Evolutionary conservation across 1,139 yeast species (phyloP).

Genomic region (Candida sanyaensis): DNA sequence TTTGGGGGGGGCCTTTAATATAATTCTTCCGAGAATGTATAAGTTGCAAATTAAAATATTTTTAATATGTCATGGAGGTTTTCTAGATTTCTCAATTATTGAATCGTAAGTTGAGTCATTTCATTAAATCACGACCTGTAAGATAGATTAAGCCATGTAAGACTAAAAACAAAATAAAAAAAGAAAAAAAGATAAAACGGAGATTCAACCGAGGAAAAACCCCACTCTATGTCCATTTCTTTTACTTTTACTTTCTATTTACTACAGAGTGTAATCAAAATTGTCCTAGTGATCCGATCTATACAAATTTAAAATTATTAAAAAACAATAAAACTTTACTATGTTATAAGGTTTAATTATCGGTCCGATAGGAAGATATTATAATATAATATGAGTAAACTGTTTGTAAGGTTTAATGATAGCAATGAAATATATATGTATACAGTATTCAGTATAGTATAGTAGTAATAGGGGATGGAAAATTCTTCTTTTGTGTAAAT

Average conservation of each 20-base stretch:
- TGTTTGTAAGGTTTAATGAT: neutral
- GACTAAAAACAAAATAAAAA: no score
- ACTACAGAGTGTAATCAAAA: neutral
- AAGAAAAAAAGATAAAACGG: no score
- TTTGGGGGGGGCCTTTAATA: neutral
- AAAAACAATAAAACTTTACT: neutral
- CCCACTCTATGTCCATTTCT: no score
- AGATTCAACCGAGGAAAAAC: no score
- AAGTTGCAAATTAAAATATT: neutral
- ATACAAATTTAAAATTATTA: neutral
- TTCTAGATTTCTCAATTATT: no score
- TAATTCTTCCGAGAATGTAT: neutral
- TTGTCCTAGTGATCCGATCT: neutral
- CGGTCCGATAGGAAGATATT: neutral
- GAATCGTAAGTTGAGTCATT: no score
- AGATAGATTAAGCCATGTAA: no score
- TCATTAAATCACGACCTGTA: no score
- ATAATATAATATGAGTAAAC: slow-evolving; percentile 1
- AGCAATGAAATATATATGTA: no score
- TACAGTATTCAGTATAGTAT: no score
- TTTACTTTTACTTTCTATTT: no score
- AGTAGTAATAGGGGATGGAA: neutral
- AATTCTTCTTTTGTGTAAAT: neutral
- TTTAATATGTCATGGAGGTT: no score
- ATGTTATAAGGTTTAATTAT: neutral